Evolutionary conservation across 176 grass and related monocot genomes (phyloP).

Genomic region (Calamus simplicifolius): DNA sequence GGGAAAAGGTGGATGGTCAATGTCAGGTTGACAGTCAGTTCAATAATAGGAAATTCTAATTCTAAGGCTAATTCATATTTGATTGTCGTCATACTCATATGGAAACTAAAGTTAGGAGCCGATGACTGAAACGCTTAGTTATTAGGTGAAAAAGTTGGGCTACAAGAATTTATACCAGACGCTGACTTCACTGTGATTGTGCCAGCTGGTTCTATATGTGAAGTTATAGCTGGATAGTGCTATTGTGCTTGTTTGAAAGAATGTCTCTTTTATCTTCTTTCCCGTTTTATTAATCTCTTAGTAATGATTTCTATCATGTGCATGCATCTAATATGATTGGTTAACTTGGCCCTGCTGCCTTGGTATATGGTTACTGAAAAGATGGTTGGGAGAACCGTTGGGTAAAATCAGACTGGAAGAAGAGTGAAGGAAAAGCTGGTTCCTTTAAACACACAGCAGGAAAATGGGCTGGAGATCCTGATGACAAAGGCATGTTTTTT

Average conservation of each 20-base stretch:
- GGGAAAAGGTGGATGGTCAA: too few species aligned
- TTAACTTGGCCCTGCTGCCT: neutral
- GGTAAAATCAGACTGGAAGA: slow-evolving; percentile 97
- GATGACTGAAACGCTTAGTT: too few species aligned
- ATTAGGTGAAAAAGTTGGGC: too few species aligned
- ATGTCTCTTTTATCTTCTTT: neutral
- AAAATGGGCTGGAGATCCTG: slow-evolving; percentile 76
- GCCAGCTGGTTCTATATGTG: too few species aligned
- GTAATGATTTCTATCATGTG: neutral
- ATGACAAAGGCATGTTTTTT: slow-evolving; percentile 74
- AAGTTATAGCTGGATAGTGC: too few species aligned
- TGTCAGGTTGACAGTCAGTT: too few species aligned
- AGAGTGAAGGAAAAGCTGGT: slow-evolving; percentile 92
- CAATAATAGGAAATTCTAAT: too few species aligned
- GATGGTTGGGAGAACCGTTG: slow-evolving; percentile 78
- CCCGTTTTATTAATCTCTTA: neutral
- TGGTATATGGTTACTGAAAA: slow-evolving; percentile 18
- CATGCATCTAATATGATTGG: neutral
- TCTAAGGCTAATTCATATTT: too few species aligned
- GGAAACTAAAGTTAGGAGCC: too few species aligned
- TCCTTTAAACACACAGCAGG: slow-evolving; percentile 78
- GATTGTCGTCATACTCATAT: too few species aligned
- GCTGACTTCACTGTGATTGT: too few species aligned
- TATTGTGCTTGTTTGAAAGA: neutral
- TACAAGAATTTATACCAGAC: too few species aligned